A percentile compares a stretch with the other conserved stretches of the same genome.
phyloP scores from a whole-genome alignment of 2,329 filamentous ascomycete species.

The Neonectria sp. region DNA sequence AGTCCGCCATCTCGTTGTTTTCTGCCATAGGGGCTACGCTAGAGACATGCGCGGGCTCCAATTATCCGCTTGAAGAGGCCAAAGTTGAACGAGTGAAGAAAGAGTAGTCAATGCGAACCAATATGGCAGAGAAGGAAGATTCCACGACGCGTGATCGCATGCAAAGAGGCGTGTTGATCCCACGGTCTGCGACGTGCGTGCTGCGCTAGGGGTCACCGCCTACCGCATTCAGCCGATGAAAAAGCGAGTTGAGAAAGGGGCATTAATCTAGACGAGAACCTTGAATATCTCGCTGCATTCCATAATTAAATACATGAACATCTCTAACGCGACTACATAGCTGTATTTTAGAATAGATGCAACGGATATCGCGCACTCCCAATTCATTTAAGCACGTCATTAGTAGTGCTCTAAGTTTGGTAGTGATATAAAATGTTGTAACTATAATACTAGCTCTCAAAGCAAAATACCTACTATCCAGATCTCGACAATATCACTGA shows the following conservation, averaged over 20 bases:
- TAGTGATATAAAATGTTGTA: no score
- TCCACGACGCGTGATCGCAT: not conserved
- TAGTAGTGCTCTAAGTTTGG: no score
- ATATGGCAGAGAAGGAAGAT: not conserved
- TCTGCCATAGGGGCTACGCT: not conserved
- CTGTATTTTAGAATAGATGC: no score
- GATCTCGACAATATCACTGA: no score
- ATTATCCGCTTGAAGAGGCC: not conserved
- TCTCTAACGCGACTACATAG: no score
- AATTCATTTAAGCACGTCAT: no score
- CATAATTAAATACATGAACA: no score
- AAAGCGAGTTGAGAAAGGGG: not conserved
- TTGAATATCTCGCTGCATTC: no score
- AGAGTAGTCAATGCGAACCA: not conserved
- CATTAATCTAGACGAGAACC: not conserved
- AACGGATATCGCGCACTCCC: no score
- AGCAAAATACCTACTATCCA: no score
- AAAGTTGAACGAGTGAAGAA: not conserved
- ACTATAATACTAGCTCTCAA: no score
- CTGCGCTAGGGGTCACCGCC: not conserved
- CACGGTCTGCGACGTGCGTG: not conserved
- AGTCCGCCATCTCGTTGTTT: not conserved
- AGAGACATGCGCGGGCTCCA: not conserved
- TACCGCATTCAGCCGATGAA: not conserved
- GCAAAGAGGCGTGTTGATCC: not conserved